phyloP scores from a whole-genome alignment of 1,284 basidiomycete genomes.

The Violaceomyces palustris region DNA sequence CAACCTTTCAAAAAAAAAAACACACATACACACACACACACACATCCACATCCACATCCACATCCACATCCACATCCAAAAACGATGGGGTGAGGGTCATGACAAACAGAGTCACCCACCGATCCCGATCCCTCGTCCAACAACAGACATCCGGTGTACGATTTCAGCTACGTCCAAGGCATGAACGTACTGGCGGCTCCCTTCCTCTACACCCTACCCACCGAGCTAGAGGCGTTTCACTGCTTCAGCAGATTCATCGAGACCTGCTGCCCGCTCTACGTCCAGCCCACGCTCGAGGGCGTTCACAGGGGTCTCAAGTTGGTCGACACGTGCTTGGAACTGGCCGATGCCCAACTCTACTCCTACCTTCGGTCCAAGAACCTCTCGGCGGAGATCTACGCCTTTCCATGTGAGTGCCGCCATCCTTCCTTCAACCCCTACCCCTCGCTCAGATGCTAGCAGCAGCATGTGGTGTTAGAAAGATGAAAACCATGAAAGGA shows the following conservation, averaged over 20 bases:
- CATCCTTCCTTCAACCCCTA: no score
- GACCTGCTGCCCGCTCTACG: conserved; percentile 84
- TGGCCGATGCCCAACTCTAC: conserved; percentile 81
- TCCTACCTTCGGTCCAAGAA: conserved; percentile 78
- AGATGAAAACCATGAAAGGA: no score
- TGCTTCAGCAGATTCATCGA: conserved; percentile 94
- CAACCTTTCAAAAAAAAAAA: no score
- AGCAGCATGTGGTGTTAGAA: neutral
- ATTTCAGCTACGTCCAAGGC: conserved; percentile 91
- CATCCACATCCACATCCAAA: no score
- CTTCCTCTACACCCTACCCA: conserved; percentile 91
- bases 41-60: no score
- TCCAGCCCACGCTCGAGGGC: conserved; percentile 88
- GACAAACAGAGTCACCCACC: no score
- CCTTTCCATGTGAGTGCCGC: conserved; percentile 76
- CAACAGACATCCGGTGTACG: conserved; percentile 61
- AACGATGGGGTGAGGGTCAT: no score
- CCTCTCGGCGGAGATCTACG: conserved; percentile 94
- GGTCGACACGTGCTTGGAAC: conserved; percentile 81
- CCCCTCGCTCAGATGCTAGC: neutral
- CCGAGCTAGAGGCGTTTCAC: conserved; percentile 90
- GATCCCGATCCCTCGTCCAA: no score
- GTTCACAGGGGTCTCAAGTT: conserved; percentile 92
- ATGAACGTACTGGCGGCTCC: conserved; percentile 98
- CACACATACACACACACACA: no score